These are phyloP conservation scores for Fremontodendron californicum DNA, from an alignment of 345 rosid species.

Conservation along the genomic window DNA sequence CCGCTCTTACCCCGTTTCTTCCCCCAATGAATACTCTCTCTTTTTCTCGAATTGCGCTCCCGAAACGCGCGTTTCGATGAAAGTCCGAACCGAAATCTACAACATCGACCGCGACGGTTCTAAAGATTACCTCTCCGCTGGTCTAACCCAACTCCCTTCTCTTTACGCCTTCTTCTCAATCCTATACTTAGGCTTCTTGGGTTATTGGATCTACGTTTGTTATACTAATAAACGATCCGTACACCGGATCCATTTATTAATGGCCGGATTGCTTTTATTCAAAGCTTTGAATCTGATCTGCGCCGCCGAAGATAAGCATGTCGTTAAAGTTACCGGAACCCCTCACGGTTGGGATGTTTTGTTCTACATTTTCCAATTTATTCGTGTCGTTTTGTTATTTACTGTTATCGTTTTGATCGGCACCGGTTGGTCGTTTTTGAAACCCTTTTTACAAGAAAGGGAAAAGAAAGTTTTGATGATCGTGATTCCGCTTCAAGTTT, in stretches of 20 bases:
- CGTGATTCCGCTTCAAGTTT: conserved; percentile 89
- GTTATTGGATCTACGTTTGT: conserved; percentile 62
- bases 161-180: conserved; percentile 54
- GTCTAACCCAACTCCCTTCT: conserved; percentile 67
- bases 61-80: conserved; percentile 75
- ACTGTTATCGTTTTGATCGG: conserved; percentile 89
- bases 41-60: conserved; percentile 88
- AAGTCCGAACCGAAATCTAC: conserved; percentile 66
- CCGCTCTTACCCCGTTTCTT: conserved; percentile 51
- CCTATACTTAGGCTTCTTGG: conserved; percentile 52
- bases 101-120: conserved; percentile 62
- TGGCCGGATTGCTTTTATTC: conserved; percentile 71
- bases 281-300: conserved; percentile 86
- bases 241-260: conserved; percentile 82
- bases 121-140: conserved; percentile 70
- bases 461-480: conserved; percentile 96
- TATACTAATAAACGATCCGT: conserved; percentile 42
- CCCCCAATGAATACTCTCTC: conserved; percentile 82
- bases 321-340: too few relatives aligned
- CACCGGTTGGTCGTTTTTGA: too few relatives aligned
- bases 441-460: conserved; percentile 83
- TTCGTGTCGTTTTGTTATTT: conserved; percentile 77
- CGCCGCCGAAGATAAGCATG: conserved; percentile 85
- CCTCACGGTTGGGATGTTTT: conserved; percentile 98
- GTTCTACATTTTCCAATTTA: conserved; percentile 83